Base-by-base conservation (phyloP, 768 basidiomycete genomes). In the Boletellus ananas region DNA sequence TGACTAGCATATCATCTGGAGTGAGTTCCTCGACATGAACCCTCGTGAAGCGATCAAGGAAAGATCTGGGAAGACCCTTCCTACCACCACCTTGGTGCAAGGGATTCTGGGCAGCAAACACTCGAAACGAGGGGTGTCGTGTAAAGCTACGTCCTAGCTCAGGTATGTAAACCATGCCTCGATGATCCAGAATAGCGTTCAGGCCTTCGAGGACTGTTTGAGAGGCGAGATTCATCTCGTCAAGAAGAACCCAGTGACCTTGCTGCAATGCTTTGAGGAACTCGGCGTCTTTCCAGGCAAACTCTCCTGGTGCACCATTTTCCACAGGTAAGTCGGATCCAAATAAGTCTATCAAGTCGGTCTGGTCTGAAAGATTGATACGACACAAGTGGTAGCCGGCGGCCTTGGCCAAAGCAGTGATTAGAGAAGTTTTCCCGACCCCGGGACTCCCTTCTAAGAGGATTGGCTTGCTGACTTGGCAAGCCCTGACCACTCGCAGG, bases 171-270 rank as follows among this genome's bases (percentile, higher is more conserved):
- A 96, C 92, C 1, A 86, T 83, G 25, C 96, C 95, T 45, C 96
- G 84, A 68, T 98, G 95, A 68, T 99, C 96, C 27, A 99, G 72
- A 10, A 95, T 83, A 1, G 96, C 93, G 62, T 99, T 99, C 35
- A 99, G 79, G 25, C 96, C 96, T 71, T 99, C 96, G 2, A 99
- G 80, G 5, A 99, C 87, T 0, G 96, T 86, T 62, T 99, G 95
- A 27, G 95, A 91, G 0, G 95, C 95, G 34, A 99, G 78, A 63
- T 99, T 99, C 96, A 99, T 98, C 67, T 99, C 96, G 63, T 99
- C 96, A 10, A 99, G 79, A 6, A 99, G 80, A 6, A 98, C 95
- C 96, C 96, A 99, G 52, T 91, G 84, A 1, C 96, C 96, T n/a
- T 88, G 79, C 64, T 96, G 93, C 70, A 99, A 71, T 1, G 96